Evolutionary conservation across 495 filamentous ascomycete species (phyloP), one percentile per base, ranked within the genome.

Genomic region (Filosporella fistucella): DNA sequence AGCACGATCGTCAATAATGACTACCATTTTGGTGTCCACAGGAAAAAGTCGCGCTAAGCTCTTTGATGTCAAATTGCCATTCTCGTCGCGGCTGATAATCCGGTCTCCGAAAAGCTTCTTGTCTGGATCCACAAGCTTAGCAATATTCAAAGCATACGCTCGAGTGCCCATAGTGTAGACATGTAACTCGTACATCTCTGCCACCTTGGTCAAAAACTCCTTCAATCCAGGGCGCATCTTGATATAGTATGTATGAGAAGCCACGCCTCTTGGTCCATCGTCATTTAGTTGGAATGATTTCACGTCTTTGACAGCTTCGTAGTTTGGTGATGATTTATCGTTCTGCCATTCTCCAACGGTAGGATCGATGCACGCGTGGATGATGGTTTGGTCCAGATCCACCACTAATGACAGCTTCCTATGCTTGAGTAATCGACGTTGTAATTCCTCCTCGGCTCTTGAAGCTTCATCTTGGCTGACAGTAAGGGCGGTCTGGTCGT

Each of bases 91-190:
- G 60, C 90, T 96, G 54, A 99, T 84, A 60, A 99, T 91, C 35
- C 93, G 78, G 60, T 96, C 88, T 2, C 87, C 91, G 60, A 99
- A 99, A 12, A 95, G 77, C 60, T 85, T 91, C 40, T 84, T 80
- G 20, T 89, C 80, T 1, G 91, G 91, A 63, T 99, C 93, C 43
- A 99, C 86, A 54, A 96, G 89, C 56, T 85, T 82, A 16, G 91
- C 91, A 56, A 99, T 93, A 45, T 87, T 80, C 51, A 91, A 73
- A 21, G 93, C 93, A 61, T 99, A 99, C 8, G 89, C 86, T 51
- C 93, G 80, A 35, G 93, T 99, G 45, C 91, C 93, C 93, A 97
- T 97, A 18, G 93, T 98, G 69, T 99, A 99, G 58, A 99, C 91
- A 56, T 99, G 93, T 55, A 97, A 68, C 63, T 99, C 93, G 64